Conservation (phyloP, 1,284 basidiomycete species). For the Agaricales sp. region DNA sequence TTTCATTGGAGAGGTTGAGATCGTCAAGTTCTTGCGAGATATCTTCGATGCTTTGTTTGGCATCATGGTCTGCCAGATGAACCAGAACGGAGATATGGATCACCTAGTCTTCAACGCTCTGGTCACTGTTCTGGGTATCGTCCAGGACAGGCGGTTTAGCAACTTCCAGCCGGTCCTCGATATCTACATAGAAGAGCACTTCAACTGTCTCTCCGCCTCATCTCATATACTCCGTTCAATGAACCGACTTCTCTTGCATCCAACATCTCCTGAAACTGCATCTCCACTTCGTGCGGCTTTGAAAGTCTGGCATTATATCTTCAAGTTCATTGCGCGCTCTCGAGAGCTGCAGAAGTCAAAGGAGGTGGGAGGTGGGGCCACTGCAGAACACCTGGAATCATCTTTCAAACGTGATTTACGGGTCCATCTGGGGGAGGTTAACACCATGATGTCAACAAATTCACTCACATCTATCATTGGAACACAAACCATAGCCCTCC, state of each 20-base stretch:
- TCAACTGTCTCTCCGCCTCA: slow-evolving; percentile 68
- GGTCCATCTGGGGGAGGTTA: slow-evolving; percentile 72
- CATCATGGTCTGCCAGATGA: slow-evolving; percentile 71
- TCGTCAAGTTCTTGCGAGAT: slow-evolving; percentile 89
- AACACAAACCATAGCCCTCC: slow-evolving; percentile 88
- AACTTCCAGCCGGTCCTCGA: slow-evolving; percentile 92
- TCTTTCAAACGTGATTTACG: slow-evolving; percentile 80
- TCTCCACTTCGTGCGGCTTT: slow-evolving; percentile 78
- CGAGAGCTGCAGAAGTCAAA: slow-evolving; percentile 81
- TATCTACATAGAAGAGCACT: slow-evolving; percentile 88
- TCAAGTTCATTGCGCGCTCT: slow-evolving; percentile 87
- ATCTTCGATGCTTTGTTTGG: slow-evolving; percentile 93
- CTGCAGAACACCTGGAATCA: slow-evolving; percentile 77
- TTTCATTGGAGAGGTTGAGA: slow-evolving; percentile 88
- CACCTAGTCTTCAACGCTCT: slow-evolving; percentile 84
- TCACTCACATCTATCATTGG: slow-evolving; percentile 84
- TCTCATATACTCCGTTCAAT: slow-evolving; percentile 81
- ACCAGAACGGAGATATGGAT: slow-evolving; percentile 75
- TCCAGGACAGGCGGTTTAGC: slow-evolving; percentile 91
- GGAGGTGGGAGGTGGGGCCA: slow-evolving; percentile 72
- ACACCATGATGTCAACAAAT: slow-evolving; percentile 79
- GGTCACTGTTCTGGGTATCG: slow-evolving; percentile 83
- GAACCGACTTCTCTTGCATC: slow-evolving; percentile 73
- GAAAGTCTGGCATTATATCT: slow-evolving; percentile 95
- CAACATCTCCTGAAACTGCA: slow-evolving; percentile 65